These are phyloP conservation scores for Annulohypoxylon moriforme DNA, from an alignment of 495 filamentous ascomycete genomes.

Conservation along the genomic window DNA sequence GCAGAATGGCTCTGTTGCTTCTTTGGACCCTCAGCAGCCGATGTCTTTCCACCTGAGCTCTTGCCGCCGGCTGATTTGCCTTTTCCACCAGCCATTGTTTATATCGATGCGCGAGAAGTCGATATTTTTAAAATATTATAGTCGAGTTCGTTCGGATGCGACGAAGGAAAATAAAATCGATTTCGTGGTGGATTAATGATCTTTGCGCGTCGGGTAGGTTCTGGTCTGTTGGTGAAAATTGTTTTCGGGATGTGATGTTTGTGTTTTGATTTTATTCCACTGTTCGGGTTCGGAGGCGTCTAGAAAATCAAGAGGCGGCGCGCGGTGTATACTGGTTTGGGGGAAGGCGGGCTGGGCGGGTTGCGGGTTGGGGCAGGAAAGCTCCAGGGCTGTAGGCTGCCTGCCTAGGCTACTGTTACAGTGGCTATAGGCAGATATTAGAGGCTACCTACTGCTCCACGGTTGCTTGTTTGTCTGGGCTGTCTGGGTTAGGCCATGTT, in stretches of 20 bases:
- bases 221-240: conserved; percentile 47
- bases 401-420: neutral
- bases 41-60: conserved; percentile 82
- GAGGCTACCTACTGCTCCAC: too few relatives aligned
- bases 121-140: conserved; percentile 18
- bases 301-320: conserved; percentile 48
- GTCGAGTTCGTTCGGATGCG: conserved; percentile 5
- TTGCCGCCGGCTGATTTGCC: conserved; percentile 95
- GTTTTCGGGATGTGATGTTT: conserved; percentile 46
- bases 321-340: conserved; percentile 31
- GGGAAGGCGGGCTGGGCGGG: conserved; percentile 9
- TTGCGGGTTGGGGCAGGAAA: neutral
- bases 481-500: neutral
- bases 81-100: conserved; percentile 81
- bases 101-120: conserved; percentile 46
- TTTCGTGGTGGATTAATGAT: conserved; percentile 24
- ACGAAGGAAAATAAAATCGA: conserved; percentile 5
- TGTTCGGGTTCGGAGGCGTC: conserved; percentile 34
- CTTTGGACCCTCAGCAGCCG: conserved; percentile 78
- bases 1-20: conserved; percentile 98
- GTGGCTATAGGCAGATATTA: neutral
- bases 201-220: conserved; percentile 48
- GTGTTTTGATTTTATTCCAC: conserved; percentile 40
- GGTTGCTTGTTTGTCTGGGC: conserved; percentile 2
- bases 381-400: conserved; percentile 7